phyloP scores from a whole-genome alignment of 805 yeast genomes.

The Starmerella davenportii region DNA sequence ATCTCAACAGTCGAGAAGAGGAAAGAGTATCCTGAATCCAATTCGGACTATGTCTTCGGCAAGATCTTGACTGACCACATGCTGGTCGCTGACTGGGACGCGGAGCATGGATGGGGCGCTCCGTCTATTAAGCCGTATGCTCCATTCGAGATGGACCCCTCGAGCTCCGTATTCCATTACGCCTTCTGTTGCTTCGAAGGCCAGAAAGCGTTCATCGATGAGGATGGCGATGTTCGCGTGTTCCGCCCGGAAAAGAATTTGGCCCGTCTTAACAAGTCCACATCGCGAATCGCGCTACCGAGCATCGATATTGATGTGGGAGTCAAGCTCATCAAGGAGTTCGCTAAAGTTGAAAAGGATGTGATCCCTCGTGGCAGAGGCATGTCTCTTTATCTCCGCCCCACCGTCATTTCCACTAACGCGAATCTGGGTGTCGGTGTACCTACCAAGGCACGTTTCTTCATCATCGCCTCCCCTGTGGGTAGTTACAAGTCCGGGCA shows the following conservation, averaged over 20 bases:
- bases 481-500: slow-evolving; percentile 96
- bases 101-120: slow-evolving; percentile 63
- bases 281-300: slow-evolving; percentile 80
- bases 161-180: slow-evolving; percentile 83
- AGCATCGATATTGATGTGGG: slow-evolving; percentile 64
- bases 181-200: slow-evolving; percentile 94
- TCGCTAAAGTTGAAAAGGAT: slow-evolving; percentile 52
- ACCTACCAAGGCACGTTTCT: slow-evolving; percentile 69
- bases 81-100: slow-evolving; percentile 71
- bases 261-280: slow-evolving; percentile 77
- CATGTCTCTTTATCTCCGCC: slow-evolving; percentile 81
- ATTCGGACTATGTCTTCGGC: slow-evolving; percentile 51
- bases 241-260: slow-evolving; percentile 88
- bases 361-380: slow-evolving; percentile 78
- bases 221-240: slow-evolving; percentile 44
- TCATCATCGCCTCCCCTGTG: slow-evolving; percentile 82
- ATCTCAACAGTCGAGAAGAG: slow-evolving; percentile 32
- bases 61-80: slow-evolving; percentile 70
- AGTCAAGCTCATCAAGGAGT: slow-evolving; percentile 55
- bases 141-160: slow-evolving; percentile 60
- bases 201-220: slow-evolving; percentile 67
- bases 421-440: slow-evolving; percentile 70
- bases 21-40: slow-evolving; percentile 37
- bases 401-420: slow-evolving; percentile 86
- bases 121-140: slow-evolving; percentile 83